Evolutionary conservation across 192 early-diverging fungal species (phyloP), one percentile per base, ranked within the genome.

Genomic region (Mortierella hygrophila): DNA sequence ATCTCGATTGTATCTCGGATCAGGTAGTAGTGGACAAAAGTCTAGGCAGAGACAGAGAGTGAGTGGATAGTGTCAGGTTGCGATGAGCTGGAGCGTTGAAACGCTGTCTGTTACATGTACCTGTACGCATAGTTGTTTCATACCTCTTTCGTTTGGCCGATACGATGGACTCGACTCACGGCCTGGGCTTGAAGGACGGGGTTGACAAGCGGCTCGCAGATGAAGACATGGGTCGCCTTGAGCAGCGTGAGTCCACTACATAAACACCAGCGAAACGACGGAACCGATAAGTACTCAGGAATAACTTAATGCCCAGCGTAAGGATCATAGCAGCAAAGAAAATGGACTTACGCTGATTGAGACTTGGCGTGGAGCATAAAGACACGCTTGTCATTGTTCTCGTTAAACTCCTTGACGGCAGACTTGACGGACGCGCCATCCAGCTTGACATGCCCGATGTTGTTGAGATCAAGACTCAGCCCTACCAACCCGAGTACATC

Each of bases 111-210:
- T 6, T 20, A 16, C 5, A 52, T 52, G 20, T 16, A 6, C 18
- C 49, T 52, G 49, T 21, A 0, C 4, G 49, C 20, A 6, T 52
- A 18, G 4, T 52, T 52, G 5, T n/a, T 26, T 46, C 26, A 26
- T 81, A 89, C 88, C 88, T 82, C 76, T 29, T 90, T 85, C 2
- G 79, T 85, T 54, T 90, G 89, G 7, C 89, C 89, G 69, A 90
- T 90, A 13, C 89, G 79, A 65, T 90, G 87, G 1, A 90, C 89
- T 74, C 89, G 89, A 46, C 85, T 90, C 35, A 90, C 88, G 37
- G 89, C 89, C 70, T 90, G 89, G 6, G 82, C 80, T 49, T 90
- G 87, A 35, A 90, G 73, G 6, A 83, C 81, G 52, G 82, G 82
- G 49, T 88, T 88, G n/a, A 90, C 68, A 0, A 90, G 76, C 7